These are phyloP conservation scores for Pouteria glomerata DNA, from an alignment of 148 eudicot genomes.

Conservation along the genomic window DNA sequence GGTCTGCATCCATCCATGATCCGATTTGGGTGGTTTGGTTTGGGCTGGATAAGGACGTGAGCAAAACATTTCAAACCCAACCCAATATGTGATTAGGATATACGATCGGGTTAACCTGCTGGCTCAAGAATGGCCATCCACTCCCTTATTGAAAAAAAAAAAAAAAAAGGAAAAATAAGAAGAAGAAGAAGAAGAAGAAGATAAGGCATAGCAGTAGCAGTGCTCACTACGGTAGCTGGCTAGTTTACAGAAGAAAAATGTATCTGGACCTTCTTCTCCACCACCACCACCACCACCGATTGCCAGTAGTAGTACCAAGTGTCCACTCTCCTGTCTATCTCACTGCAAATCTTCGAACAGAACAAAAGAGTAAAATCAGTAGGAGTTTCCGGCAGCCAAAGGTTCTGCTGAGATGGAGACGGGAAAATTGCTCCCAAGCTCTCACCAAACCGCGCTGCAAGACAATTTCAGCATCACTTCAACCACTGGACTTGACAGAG, in stretches of 20 bases:
- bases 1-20: background rate
- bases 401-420: background rate
- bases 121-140: slow-evolving; percentile 5
- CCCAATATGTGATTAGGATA: background rate
- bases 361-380: background rate
- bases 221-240: too few species aligned
- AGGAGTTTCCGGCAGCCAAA: background rate
- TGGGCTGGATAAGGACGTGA: background rate
- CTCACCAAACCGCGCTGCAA: background rate
- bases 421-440: slow-evolving; percentile 9
- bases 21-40: background rate
- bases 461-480: slow-evolving; percentile 41
- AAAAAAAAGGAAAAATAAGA: background rate
- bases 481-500: slow-evolving; percentile 76
- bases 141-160: background rate
- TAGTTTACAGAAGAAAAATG: slow-evolving; percentile 4
- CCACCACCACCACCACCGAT: slow-evolving; percentile 3
- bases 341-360: background rate
- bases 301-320: slow-evolving; percentile 1
- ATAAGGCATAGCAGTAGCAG: too few species aligned
- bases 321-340: background rate
- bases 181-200: background rate
- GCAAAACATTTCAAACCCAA: too few species aligned
- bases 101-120: too few species aligned
- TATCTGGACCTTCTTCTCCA: slow-evolving; percentile 7